A percentile compares a stretch with the other conserved stretches of the same genome.
These are phyloP conservation scores for Tubosaeta brunneosetosa DNA, from an alignment of 768 basidiomycete genomes.

Conservation along the genomic window DNA sequence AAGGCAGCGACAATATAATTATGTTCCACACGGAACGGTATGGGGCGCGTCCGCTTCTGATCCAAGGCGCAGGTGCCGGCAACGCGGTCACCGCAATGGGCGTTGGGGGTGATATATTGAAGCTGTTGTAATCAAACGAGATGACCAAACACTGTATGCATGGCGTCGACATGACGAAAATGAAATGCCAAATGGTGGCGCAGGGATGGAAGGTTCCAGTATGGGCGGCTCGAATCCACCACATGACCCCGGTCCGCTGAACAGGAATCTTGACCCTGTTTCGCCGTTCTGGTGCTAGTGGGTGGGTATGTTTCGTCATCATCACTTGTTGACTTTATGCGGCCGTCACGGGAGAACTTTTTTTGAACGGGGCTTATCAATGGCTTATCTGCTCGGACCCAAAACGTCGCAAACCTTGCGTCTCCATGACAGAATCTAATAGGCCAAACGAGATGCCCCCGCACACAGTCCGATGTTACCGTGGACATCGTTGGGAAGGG, in stretches of 20 bases:
- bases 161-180: background rate
- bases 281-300: background rate
- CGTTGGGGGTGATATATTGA: slow-evolving; percentile 83
- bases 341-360: background rate
- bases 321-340: background rate
- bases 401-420: background rate
- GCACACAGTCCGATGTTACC: background rate
- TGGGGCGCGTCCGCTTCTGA: slow-evolving; percentile 78
- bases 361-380: background rate
- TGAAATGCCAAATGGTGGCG: background rate
- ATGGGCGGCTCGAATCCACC: background rate
- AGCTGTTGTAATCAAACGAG: slow-evolving; percentile 28
- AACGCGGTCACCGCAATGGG: slow-evolving; percentile 99
- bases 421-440: background rate
- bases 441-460: background rate
- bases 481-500: background rate
- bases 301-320: slow-evolving; percentile 1
- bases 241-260: background rate
- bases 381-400: slow-evolving; percentile 8
- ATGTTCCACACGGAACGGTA: slow-evolving; percentile 96
- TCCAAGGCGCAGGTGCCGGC: slow-evolving; percentile 97
- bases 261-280: background rate
- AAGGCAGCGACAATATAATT: slow-evolving; percentile 96
- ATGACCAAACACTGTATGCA: slow-evolving; percentile 1
- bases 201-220: background rate